Evolutionary conservation across 306 rosid genomes (phyloP).

Genomic region (Lagenaria siceraria): DNA sequence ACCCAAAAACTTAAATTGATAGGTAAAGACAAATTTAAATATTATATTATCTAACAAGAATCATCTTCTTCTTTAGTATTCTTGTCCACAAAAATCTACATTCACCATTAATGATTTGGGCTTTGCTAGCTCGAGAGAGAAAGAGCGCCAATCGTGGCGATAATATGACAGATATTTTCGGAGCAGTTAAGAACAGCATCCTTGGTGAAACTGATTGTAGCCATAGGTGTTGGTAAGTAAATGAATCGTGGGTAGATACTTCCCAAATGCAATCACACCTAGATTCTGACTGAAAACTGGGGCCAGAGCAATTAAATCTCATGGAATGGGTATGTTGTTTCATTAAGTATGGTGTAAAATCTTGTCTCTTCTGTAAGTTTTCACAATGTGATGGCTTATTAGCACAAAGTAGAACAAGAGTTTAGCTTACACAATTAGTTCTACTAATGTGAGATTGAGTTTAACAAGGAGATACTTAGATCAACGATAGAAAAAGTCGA

Average conservation of each 20-base stretch:
- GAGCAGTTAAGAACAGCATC: background rate
- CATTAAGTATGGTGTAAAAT: background rate
- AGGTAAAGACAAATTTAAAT: too few relatives aligned
- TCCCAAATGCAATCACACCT: background rate
- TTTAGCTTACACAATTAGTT: background rate
- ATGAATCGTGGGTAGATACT: background rate
- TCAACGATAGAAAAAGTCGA: background rate
- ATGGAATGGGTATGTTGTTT: background rate
- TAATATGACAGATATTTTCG: background rate
- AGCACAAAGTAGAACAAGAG: background rate
- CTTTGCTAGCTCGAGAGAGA: background rate
- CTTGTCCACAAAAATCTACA: background rate
- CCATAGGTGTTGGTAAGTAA: background rate
- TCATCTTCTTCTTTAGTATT: background rate
- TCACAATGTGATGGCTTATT: too few relatives aligned
- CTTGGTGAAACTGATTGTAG: background rate
- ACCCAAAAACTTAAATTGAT: too few relatives aligned
- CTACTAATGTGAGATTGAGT: background rate
- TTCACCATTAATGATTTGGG: slow-evolving; percentile 4
- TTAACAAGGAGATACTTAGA: background rate
- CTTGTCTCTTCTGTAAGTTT: background rate
- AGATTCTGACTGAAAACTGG: background rate
- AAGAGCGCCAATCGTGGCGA: background rate
- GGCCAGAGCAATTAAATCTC: background rate
- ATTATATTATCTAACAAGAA: too few relatives aligned